Percentiles rank a stretch among this genome's conserved stretches.
Conservation (phyloP, 192 early-diverging fungal genomes). For the Coemansia sp. region DNA sequence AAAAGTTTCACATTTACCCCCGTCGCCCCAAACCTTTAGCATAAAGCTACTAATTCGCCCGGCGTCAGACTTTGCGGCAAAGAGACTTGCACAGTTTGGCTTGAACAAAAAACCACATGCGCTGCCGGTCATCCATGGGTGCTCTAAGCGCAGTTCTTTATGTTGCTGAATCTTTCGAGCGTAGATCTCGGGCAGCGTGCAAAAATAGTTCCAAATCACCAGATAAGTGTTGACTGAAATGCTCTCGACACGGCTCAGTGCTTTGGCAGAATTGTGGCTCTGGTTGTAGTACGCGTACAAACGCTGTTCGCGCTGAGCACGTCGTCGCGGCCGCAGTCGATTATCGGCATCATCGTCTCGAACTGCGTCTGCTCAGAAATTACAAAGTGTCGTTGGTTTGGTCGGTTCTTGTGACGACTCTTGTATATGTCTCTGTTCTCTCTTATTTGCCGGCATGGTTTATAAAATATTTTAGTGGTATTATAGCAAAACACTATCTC, state of each 20-base stretch:
- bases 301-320: constrained; percentile 73
- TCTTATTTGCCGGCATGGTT: no score
- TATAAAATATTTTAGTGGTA: no score
- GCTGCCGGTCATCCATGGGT: constrained; percentile 81
- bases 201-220: constrained; percentile 89
- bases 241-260: constrained; percentile 46
- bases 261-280: constrained; percentile 57
- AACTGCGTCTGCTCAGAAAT: constrained; percentile 66
- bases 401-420: no score
- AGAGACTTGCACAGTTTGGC: constrained; percentile 68
- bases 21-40: constrained; percentile 89
- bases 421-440: no score
- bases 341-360: constrained; percentile 72
- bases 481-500: no score
- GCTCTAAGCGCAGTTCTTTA: constrained; percentile 69
- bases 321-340: constrained; percentile 83
- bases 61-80: constrained; percentile 61
- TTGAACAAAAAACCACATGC: constrained; percentile 81
- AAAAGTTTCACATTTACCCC: constrained; percentile 90
- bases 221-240: constrained; percentile 67
- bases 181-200: constrained; percentile 68
- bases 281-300: constrained; percentile 80
- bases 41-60: constrained; percentile 69
- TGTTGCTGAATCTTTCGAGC: constrained; percentile 77
- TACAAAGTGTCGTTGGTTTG: no score